Evolutionary conservation across 768 basidiomycete species (phyloP).

Genomic region (Arthromyces matolae): DNA sequence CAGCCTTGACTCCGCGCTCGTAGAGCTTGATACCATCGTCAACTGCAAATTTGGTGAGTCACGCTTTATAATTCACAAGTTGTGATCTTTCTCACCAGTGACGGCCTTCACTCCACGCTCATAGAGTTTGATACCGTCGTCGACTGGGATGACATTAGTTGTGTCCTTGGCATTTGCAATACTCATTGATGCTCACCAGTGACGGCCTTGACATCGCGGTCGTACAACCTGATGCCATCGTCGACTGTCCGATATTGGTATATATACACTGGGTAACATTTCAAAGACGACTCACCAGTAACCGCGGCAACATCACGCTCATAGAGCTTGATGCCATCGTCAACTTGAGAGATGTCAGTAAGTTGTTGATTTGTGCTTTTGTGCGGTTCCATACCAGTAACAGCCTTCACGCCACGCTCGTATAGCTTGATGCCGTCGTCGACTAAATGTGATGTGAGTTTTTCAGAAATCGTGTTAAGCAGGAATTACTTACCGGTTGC

Average conservation of each 20-base stretch:
- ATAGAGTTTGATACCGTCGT: slow-evolving; percentile 4
- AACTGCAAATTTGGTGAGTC: not conserved
- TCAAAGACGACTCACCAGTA: too few relatives aligned
- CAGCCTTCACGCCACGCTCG: not conserved
- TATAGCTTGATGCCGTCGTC: too few relatives aligned
- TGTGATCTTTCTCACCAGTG: not conserved
- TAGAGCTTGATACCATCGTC: slow-evolving; percentile 6
- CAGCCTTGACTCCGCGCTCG: slow-evolving; percentile 1
- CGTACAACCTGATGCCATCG: slow-evolving; percentile 4
- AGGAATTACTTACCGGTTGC: not conserved
- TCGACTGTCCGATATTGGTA: not conserved
- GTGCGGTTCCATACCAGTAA: not conserved
- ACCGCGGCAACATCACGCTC: too few relatives aligned
- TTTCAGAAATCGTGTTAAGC: not conserved
- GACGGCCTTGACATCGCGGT: slow-evolving; percentile 3
- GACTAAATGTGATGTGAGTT: not conserved
- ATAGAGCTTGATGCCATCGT: slow-evolving; percentile 1
- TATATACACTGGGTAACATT: not conserved
- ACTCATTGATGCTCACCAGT: slow-evolving; percentile 2
- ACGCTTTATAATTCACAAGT: not conserved
- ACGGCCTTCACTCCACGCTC: slow-evolving; percentile 6
- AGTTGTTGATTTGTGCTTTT: not conserved
- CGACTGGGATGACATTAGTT: not conserved
- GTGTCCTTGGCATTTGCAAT: too few relatives aligned
- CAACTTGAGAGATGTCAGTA: not conserved